phyloP scores from a whole-genome alignment of 1,284 basidiomycete species.

The Sanghuangporus baumii region DNA sequence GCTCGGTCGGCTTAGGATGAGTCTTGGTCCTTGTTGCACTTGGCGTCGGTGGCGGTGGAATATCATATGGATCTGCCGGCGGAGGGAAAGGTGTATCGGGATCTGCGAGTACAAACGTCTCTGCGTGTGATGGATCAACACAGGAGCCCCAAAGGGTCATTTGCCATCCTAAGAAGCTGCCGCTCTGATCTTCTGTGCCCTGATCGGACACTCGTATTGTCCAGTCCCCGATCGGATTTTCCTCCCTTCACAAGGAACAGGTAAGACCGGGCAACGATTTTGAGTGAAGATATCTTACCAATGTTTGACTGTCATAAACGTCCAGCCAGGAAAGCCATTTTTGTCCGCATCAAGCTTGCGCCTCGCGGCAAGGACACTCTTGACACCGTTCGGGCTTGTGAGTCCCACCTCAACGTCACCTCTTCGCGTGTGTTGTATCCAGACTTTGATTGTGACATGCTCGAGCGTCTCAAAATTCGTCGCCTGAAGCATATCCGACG shows the following conservation, averaged over 20 bases:
- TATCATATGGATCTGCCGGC: conserved; percentile 29
- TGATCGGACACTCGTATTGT: conserved; percentile 83
- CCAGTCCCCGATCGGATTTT: conserved; percentile 92
- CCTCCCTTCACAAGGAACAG: conserved; percentile 59
- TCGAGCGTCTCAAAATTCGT: conserved; percentile 87
- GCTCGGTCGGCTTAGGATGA: conserved; percentile 81
- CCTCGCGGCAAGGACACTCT: conserved; percentile 76
- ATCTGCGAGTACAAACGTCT: conserved; percentile 58
- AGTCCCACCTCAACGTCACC: conserved; percentile 95
- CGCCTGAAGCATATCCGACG: conserved; percentile 60
- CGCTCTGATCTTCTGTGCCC: conserved; percentile 50
- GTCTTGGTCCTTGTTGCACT: conserved; percentile 48
- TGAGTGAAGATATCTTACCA: conserved; percentile 54
- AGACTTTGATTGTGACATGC: conserved; percentile 90
- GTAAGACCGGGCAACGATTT: not conserved
- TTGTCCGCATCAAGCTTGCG: conserved; percentile 65
- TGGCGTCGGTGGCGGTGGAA: conserved; percentile 27
- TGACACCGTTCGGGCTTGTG: conserved; percentile 80
- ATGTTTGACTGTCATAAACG: conserved; percentile 97
- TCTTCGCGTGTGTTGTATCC: conserved; percentile 82
- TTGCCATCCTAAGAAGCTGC: conserved; percentile 87
- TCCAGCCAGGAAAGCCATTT: conserved; percentile 88
- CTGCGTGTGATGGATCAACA: conserved; percentile 66
- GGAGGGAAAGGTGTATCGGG: conserved; percentile 55
- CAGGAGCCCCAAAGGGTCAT: conserved; percentile 93